phyloP scores from a whole-genome alignment of 306 rosid species.

The Gastrolobium bilobum region DNA sequence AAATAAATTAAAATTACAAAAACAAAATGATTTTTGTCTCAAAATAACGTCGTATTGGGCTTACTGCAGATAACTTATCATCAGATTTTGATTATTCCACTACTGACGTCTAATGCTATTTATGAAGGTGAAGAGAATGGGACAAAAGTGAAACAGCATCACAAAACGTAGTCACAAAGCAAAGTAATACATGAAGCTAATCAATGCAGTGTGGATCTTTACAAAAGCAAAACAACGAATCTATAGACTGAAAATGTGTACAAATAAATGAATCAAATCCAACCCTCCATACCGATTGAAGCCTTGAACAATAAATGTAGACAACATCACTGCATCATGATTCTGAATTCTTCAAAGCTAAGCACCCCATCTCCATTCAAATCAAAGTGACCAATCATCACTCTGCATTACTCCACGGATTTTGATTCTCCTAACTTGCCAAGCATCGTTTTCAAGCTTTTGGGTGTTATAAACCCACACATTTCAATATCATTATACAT shows the following conservation, averaged over 20 bases:
- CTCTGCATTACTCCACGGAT: constrained; percentile 35
- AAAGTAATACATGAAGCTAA: too few species aligned
- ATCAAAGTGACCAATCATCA: constrained; percentile 67
- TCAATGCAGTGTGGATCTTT: not conserved
- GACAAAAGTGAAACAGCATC: too few species aligned
- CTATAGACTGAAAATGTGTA: not conserved
- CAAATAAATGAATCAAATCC: not conserved
- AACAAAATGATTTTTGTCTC: too few species aligned
- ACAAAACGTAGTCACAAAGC: too few species aligned
- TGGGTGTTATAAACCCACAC: constrained; percentile 35
- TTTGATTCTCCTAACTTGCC: constrained; percentile 28
- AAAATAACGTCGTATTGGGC: too few species aligned
- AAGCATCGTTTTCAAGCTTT: constrained; percentile 36
- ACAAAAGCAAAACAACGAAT: not conserved
- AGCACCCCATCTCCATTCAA: constrained; percentile 74
- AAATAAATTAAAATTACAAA: too few species aligned
- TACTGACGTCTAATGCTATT: too few species aligned
- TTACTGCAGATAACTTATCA: too few species aligned
- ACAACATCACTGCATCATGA: constrained; percentile 60
- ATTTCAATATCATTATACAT: constrained; percentile 22
- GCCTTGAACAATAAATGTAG: not conserved
- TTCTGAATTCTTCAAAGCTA: constrained; percentile 34
- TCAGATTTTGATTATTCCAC: too few species aligned
- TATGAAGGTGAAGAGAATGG: too few species aligned
- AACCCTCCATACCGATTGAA: not conserved